phyloP scores from a whole-genome alignment of 176 grass and related monocot genomes.

The Carex littledalei region DNA sequence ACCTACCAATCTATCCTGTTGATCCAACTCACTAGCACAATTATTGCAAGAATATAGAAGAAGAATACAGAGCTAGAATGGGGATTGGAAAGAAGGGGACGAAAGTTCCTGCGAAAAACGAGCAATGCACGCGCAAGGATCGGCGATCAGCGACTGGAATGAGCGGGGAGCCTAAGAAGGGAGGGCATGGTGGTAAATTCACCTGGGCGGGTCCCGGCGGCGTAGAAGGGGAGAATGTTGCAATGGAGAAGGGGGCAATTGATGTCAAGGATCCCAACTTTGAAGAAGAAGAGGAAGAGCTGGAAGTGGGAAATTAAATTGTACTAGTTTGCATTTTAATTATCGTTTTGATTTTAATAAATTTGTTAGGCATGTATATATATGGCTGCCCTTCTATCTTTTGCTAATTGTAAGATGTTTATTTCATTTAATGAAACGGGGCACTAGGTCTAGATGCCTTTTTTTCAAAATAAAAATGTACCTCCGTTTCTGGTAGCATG shows the following conservation, averaged over 20 bases:
- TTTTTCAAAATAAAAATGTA: too few relatives aligned
- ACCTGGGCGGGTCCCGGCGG: conserved; percentile 74
- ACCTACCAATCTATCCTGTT: background rate
- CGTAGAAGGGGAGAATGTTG: conserved; percentile 38
- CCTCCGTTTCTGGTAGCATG: background rate
- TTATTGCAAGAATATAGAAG: background rate
- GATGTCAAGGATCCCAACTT: conserved; percentile 36
- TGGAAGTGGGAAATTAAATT: background rate
- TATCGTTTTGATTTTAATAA: background rate
- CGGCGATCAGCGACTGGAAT: conserved; percentile 67
- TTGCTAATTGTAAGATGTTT: background rate
- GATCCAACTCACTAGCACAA: background rate
- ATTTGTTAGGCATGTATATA: background rate
- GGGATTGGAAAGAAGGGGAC: conserved; percentile 52
- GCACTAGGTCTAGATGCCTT: too few relatives aligned
- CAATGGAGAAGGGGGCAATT: conserved; percentile 24
- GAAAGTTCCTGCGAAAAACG: conserved; percentile 13
- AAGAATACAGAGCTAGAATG: conserved; percentile 25
- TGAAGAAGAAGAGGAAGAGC: conserved; percentile 12
- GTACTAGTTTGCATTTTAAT: conserved; percentile 4
- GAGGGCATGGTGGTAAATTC: conserved; percentile 91
- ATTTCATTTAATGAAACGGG: too few relatives aligned
- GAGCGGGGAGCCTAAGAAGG: conserved; percentile 83
- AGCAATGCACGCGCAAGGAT: conserved; percentile 44
- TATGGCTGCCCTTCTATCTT: background rate